Base-by-base conservation (phyloP, 1,284 basidiomycete species). In the Coniferiporia weirii region DNA sequence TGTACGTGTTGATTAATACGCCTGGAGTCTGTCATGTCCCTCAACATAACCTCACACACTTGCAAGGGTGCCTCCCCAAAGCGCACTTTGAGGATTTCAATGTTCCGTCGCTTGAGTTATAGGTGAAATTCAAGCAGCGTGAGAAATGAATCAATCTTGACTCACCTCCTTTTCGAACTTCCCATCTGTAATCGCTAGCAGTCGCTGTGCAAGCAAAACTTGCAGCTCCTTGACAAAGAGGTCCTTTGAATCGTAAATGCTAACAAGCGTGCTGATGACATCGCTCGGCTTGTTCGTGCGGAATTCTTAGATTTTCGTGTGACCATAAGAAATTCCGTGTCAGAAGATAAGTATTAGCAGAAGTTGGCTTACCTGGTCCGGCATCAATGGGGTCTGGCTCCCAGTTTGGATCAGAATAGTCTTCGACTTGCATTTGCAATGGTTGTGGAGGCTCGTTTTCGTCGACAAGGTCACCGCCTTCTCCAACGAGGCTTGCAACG, bases 21-120 rank as follows among this genome's bases (percentile, higher is more conserved):
- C 66, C 87, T 89, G 45, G 95, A 96, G 70, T 97, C 94, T 5
- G 91, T 88, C 83, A 98, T 90, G 71, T 98, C 95, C 68, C 87
- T 90, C 68, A 98, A 75, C 95, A 98, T 98, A 60, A 98, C 93
- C 69, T 98, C 95, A 76, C 94, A 96, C 1, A 93, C 89, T 69
- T 95, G 92, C 61, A 98, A 72, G 0, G 92, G 87, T 1, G 85
- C 80, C 68, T 98, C 95, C 19, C 95, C 95, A 66, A 98, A 98
- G 3, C 95, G 86, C 56, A 94, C 82, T 76, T 97, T 98, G 61
- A 98, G 75, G 54, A 95, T 90, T 71, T 97, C 94, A 60, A 97
- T 86, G 66, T 92, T 96, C 32, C 90, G 83, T 27, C 95, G 83
- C 92, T 96, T 64, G 6, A 43, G 7, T 43, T 17, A 52, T n/a